Conservation (phyloP, 2,329 filamentous ascomycete species). For the Chalara sp. region DNA sequence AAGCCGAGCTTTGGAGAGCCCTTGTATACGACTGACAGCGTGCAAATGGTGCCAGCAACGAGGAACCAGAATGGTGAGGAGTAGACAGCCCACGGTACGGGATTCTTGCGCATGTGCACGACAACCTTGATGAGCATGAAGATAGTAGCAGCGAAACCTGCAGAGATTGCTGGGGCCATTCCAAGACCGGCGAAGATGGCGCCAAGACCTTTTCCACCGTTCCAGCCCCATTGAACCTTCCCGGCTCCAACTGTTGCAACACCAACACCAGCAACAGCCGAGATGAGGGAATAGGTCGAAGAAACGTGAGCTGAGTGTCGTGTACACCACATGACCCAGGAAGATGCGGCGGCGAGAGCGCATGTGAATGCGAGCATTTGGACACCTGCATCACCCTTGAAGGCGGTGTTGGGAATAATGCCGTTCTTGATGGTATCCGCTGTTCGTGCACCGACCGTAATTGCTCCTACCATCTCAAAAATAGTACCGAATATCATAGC, state of each 20-base stretch:
- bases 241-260: constrained; percentile 57
- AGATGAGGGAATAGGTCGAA: constrained; percentile 66
- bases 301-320: constrained; percentile 66
- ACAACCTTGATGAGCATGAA: constrained; percentile 66
- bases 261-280: constrained; percentile 61
- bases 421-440: constrained; percentile 76
- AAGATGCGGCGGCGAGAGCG: constrained; percentile 55
- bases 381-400: constrained; percentile 54
- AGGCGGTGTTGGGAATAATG: constrained; percentile 56
- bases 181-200: constrained; percentile 65
- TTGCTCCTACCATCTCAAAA: constrained; percentile 62
- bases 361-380: constrained; percentile 64
- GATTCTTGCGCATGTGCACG: constrained; percentile 67
- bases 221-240: constrained; percentile 64
- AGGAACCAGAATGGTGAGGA: constrained; percentile 73
- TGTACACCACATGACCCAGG: constrained; percentile 79
- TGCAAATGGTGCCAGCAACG: constrained; percentile 66
- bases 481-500: constrained; percentile 60
- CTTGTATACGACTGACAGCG: constrained; percentile 75
- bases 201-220: constrained; percentile 59
- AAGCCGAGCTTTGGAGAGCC: constrained; percentile 63
- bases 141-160: constrained; percentile 57
- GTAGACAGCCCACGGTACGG: constrained; percentile 66
- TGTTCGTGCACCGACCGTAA: constrained; percentile 61
- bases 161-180: constrained; percentile 66